Percentiles rank a stretch among this genome's conserved stretches.
Conservation (phyloP, 345 rosid species). For the Murraya paniculata region DNA sequence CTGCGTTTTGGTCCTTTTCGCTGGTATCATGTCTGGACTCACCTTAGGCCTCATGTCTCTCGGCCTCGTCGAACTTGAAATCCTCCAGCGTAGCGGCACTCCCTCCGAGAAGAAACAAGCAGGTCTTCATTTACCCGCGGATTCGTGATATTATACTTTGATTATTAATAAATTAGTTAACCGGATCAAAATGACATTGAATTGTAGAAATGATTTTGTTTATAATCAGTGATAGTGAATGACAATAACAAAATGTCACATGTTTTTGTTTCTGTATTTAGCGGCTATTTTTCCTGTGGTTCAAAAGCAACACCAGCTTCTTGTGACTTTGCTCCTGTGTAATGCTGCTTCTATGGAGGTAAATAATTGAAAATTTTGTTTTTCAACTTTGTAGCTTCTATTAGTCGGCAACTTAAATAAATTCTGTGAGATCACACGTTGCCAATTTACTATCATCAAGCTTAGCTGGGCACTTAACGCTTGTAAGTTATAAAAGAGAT, state of each 20-base stretch:
- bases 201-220: neutral
- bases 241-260: no score
- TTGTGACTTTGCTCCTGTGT: slow-evolving; percentile 84
- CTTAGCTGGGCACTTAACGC: neutral
- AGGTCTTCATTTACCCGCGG: slow-evolving; percentile 27
- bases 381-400: neutral
- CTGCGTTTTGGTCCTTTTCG: slow-evolving; percentile 84
- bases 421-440: neutral
- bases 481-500: neutral
- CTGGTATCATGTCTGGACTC: slow-evolving; percentile 96
- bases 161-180: no score
- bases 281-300: slow-evolving; percentile 87
- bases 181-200: no score
- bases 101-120: slow-evolving; percentile 87
- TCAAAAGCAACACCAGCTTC: slow-evolving; percentile 93
- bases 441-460: neutral
- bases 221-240: no score
- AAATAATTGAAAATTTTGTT: neutral
- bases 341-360: slow-evolving; percentile 98
- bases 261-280: slow-evolving; percentile 14
- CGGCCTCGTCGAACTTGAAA: slow-evolving; percentile 94
- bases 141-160: no score
- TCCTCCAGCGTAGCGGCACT: slow-evolving; percentile 93
- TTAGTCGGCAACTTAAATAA: neutral
- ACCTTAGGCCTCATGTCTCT: slow-evolving; percentile 97